Percentiles rank a stretch among this genome's conserved stretches.
These are phyloP conservation scores for Fusarium buharicum DNA, from an alignment of 2,329 filamentous ascomycete species.

Conservation along the genomic window DNA sequence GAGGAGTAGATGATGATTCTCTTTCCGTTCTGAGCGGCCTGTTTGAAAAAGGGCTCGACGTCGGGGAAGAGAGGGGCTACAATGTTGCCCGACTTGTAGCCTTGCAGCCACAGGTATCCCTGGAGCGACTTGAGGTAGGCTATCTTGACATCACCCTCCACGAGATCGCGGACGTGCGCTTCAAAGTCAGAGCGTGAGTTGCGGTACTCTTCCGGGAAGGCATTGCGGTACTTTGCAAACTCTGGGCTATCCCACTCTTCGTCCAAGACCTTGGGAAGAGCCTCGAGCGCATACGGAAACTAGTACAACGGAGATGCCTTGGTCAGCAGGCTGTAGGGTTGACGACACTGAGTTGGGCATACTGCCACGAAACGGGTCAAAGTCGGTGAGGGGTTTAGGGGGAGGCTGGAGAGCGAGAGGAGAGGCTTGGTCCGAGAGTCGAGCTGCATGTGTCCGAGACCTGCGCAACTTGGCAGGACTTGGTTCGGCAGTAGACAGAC, in stretches of 20 bases:
- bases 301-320: conserved; percentile 49
- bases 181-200: conserved; percentile 68
- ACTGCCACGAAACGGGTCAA: conserved; percentile 26
- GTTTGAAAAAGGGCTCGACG: conserved; percentile 70
- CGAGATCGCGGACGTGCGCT: conserved; percentile 76
- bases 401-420: conserved; percentile 29
- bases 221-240: conserved; percentile 74
- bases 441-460: conserved; percentile 37
- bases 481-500: conserved; percentile 32
- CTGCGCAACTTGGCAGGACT: conserved; percentile 30
- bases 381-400: conserved; percentile 42
- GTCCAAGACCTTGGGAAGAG: conserved; percentile 71
- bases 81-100: conserved; percentile 76
- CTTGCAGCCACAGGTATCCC: conserved; percentile 80
- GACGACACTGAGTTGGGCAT: conserved; percentile 23
- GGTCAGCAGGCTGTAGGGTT: conserved; percentile 32
- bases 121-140: conserved; percentile 83
- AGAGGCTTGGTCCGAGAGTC: conserved; percentile 22
- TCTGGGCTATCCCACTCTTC: conserved; percentile 72
- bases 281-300: conserved; percentile 81
- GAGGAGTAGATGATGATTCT: conserved; percentile 83
- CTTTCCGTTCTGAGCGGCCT: conserved; percentile 67
- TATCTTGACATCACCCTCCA: conserved; percentile 77
- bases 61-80: conserved; percentile 79
- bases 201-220: conserved; percentile 74